phyloP scores from a whole-genome alignment of 805 yeast species.

The Ogataea populi-albae region DNA sequence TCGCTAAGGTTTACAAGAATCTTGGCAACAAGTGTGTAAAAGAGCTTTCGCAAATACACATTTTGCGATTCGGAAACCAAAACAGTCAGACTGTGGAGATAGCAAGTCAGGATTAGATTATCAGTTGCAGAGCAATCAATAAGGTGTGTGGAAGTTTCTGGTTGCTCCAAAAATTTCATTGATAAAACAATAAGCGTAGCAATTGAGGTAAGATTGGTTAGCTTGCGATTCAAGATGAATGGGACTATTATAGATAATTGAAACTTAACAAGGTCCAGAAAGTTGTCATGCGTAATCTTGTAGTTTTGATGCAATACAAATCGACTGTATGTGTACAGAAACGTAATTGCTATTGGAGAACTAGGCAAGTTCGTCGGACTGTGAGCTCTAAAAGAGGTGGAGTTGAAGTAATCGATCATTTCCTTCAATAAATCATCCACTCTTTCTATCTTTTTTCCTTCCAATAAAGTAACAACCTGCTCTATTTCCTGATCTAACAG shows the following conservation, averaged over 20 bases:
- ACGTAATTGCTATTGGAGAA: conserved; percentile 34
- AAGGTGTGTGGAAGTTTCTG: conserved; percentile 1
- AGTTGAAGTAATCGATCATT: conserved; percentile 42
- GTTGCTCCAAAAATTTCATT: conserved; percentile 17
- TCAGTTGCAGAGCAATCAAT: conserved; percentile 4
- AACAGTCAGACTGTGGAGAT: conserved; percentile 24
- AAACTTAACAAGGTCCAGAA: conserved; percentile 37
- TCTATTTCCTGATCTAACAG: conserved; percentile 36
- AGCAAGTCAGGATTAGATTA: conserved; percentile 14
- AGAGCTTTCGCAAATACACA: conserved; percentile 29
- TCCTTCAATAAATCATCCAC: conserved; percentile 40
- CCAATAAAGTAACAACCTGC: conserved; percentile 43
- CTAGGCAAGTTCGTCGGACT: conserved; percentile 16
- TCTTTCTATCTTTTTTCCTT: conserved; percentile 19
- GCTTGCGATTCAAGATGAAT: conserved; percentile 23
- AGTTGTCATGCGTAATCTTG: conserved; percentile 5
- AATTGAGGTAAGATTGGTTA: conserved; percentile 17
- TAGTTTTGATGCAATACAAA: conserved; percentile 16
- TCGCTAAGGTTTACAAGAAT: conserved; percentile 60
- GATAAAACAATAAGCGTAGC: conserved; percentile 21
- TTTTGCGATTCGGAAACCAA: conserved; percentile 16
- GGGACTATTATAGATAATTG: conserved; percentile 44
- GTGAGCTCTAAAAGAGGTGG: conserved; percentile 20
- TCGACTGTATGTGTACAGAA: conserved; percentile 25
- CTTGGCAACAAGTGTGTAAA: conserved; percentile 62